A percentile compares a stretch with the other conserved stretches of the same genome.
These are phyloP conservation scores for Ceratobasidium sp. DNA, from an alignment of 1,284 basidiomycete genomes.

Conservation along the genomic window DNA sequence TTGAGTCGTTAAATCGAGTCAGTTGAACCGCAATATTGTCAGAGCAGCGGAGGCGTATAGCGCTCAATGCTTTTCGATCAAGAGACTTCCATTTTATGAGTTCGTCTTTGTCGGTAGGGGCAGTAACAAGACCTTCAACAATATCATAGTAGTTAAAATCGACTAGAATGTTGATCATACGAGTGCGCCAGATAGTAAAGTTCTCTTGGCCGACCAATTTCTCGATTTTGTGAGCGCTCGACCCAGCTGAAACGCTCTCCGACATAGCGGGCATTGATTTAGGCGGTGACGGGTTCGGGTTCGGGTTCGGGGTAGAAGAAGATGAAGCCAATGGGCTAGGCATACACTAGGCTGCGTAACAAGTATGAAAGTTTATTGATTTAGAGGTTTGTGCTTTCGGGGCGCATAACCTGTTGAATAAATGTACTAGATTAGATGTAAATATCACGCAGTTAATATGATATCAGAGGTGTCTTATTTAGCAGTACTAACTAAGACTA, in stretches of 20 bases:
- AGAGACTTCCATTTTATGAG: neutral
- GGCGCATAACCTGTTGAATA: conserved; percentile 11
- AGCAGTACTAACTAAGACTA: no score
- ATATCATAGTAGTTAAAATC: neutral
- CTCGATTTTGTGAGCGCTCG: conserved; percentile 7
- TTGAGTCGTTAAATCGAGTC: neutral
- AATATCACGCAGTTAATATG: neutral
- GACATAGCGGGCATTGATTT: neutral
- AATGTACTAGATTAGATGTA: neutral
- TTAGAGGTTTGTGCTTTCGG: neutral
- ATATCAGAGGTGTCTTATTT: conserved; percentile 47
- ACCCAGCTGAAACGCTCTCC: neutral
- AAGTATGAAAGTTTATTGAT: neutral
- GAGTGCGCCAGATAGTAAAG: neutral
- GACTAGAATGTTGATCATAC: conserved; percentile 4
- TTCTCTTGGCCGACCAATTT: neutral
- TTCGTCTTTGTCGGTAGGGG: neutral
- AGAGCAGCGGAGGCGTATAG: conserved; percentile 6
- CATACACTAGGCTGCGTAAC: neutral
- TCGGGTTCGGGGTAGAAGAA: neutral
- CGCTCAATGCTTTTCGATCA: neutral
- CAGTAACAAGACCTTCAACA: neutral
- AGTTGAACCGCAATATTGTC: conserved; percentile 9
- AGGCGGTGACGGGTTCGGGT: neutral
- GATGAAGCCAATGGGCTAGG: neutral